These are phyloP conservation scores for Sesbania bispinosa DNA, from an alignment of 306 rosid species.

Conservation along the genomic window DNA sequence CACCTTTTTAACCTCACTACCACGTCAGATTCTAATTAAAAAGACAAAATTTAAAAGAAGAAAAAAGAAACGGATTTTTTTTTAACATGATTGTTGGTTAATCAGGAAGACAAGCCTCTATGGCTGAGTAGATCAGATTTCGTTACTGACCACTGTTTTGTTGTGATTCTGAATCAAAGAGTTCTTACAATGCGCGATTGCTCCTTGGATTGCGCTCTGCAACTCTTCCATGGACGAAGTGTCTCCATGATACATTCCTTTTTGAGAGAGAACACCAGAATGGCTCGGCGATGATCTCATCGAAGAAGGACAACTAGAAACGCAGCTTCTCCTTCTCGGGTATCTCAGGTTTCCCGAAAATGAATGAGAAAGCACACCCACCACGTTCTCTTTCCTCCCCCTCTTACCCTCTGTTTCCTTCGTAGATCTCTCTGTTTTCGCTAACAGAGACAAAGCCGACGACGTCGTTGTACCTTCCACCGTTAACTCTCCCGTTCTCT, in stretches of 20 bases:
- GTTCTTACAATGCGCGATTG: conserved; percentile 95
- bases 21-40: conserved; percentile 21
- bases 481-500: neutral
- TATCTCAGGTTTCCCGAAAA: conserved; percentile 83
- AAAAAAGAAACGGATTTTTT: neutral
- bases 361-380: conserved; percentile 54
- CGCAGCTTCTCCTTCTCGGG: conserved; percentile 56
- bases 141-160: conserved; percentile 47
- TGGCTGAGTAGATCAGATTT: too few species aligned
- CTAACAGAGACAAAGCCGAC: conserved; percentile 22
- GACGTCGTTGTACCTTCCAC: neutral
- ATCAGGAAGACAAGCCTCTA: neutral
- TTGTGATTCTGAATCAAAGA: conserved; percentile 49
- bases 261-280: conserved; percentile 64
- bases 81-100: neutral
- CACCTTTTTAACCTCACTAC: conserved; percentile 24
- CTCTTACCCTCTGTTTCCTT: conserved; percentile 10
- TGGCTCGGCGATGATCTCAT: conserved; percentile 83
- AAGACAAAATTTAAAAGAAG: neutral
- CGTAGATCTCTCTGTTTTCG: conserved; percentile 34
- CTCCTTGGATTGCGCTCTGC: conserved; percentile 96
- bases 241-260: conserved; percentile 21
- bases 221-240: conserved; percentile 84
- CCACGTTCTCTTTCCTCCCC: conserved; percentile 19
- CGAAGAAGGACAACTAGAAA: conserved; percentile 90